Conservation (phyloP, 2,329 filamentous ascomycete species). For the Neurospora crassa region DNA sequence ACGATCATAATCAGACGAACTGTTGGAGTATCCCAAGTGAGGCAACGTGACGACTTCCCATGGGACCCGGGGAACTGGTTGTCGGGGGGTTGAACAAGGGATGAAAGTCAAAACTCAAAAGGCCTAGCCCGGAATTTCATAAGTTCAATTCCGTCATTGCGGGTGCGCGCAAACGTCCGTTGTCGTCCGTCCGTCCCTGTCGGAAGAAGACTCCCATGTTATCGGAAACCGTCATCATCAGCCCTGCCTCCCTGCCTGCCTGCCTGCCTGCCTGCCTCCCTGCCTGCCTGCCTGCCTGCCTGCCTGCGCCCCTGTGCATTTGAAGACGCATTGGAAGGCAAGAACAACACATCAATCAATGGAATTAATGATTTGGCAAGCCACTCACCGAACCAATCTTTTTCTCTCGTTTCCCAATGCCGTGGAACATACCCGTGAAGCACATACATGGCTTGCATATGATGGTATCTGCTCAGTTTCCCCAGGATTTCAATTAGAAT, state of each 20-base stretch:
- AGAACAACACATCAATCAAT: background rate
- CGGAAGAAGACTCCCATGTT: too few species aligned
- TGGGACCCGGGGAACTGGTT: background rate
- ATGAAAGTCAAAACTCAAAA: background rate
- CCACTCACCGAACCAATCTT: background rate
- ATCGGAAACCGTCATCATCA: background rate
- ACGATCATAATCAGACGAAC: background rate
- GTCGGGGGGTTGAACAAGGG: background rate
- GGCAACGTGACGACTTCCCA: background rate
- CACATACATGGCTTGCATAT: background rate
- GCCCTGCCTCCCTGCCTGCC: background rate
- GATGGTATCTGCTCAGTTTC: background rate
- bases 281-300: background rate
- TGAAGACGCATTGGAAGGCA: background rate
- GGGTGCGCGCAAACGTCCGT: background rate
- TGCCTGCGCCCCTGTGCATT: background rate
- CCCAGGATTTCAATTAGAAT: background rate
- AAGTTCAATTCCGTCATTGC: background rate
- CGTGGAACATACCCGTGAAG: background rate
- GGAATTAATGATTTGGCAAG: background rate
- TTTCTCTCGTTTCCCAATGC: background rate
- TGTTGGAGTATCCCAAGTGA: background rate
- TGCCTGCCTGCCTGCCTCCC: background rate
- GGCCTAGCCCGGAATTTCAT: background rate
- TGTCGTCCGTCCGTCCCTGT: background rate